A percentile compares a stretch with the other conserved stretches of the same genome.
phyloP scores from a whole-genome alignment of 371 early-diverging fungal species.

The Lichtheimia corymbifera region DNA sequence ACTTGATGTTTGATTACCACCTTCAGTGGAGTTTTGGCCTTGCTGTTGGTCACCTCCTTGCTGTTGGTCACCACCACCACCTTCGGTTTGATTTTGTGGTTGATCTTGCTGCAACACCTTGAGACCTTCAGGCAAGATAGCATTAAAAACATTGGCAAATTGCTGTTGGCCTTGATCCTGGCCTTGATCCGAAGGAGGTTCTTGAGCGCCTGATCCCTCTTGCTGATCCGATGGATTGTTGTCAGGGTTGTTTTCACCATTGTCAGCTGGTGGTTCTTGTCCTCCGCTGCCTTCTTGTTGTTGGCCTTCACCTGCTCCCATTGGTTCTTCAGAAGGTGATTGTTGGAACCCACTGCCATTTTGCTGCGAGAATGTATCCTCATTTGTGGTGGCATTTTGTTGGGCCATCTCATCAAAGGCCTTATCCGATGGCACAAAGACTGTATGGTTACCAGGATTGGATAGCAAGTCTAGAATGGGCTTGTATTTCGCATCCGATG shows the following conservation, averaged over 20 bases:
- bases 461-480: constrained; percentile 27
- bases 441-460: constrained; percentile 29
- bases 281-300: background rate
- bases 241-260: background rate
- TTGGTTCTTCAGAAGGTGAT: background rate
- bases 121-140: background rate
- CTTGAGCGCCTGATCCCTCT: background rate
- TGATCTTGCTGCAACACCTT: constrained; percentile 3
- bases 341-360: background rate
- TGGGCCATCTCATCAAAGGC: constrained; percentile 7
- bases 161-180: background rate
- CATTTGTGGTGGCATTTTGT: background rate
- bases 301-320: background rate
- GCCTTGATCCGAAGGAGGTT: background rate
- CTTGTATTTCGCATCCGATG: constrained; percentile 26
- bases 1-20: background rate
- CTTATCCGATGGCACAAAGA: constrained; percentile 35
- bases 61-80: too few species aligned
- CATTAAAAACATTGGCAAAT: constrained; percentile 1
- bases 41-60: background rate
- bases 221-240: background rate
- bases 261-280: too few species aligned
- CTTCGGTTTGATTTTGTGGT: too few species aligned
- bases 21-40: background rate
- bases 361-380: background rate